Percentiles rank a stretch among this genome's conserved stretches.
Conservation (phyloP, 2,329 filamentous ascomycete species). For the Pyrenophora graminea region DNA sequence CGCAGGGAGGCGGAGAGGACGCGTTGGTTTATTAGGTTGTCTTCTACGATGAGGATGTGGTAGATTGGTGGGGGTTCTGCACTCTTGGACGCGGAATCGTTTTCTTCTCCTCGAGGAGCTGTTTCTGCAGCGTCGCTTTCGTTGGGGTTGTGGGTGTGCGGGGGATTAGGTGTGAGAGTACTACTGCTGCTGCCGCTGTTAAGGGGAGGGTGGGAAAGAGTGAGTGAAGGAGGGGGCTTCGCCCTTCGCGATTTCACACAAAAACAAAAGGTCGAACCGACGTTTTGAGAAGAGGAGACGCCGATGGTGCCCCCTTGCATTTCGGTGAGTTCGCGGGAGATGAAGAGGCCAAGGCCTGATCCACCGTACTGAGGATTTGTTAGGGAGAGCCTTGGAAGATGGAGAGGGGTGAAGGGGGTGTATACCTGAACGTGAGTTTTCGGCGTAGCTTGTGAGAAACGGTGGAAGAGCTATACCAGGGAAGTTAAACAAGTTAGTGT, state of each 20-base stretch:
- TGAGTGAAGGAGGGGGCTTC: neutral
- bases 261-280: slow-evolving; percentile 33
- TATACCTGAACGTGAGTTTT: slow-evolving; percentile 26
- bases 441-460: slow-evolving; percentile 32
- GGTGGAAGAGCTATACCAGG: slow-evolving; percentile 19
- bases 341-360: slow-evolving; percentile 29
- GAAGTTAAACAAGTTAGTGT: too few species aligned
- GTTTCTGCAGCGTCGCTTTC: neutral
- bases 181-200: neutral
- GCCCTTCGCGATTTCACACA: slow-evolving; percentile 23
- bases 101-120: neutral
- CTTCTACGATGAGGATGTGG: slow-evolving; percentile 34
- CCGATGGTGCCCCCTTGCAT: slow-evolving; percentile 35
- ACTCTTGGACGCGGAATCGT: too few species aligned
- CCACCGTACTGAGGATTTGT: slow-evolving; percentile 25
- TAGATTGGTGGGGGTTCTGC: too few species aligned
- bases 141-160: neutral
- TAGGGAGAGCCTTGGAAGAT: neutral
- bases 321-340: slow-evolving; percentile 33
- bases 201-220: neutral
- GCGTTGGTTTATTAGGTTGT: slow-evolving; percentile 41
- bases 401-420: neutral
- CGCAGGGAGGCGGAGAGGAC: slow-evolving; percentile 32
- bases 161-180: too few species aligned
- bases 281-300: slow-evolving; percentile 20